Percentiles rank a stretch among this genome's conserved stretches.
Conservation (phyloP, 2,329 filamentous ascomycete species). For the Aspergillus sp. region DNA sequence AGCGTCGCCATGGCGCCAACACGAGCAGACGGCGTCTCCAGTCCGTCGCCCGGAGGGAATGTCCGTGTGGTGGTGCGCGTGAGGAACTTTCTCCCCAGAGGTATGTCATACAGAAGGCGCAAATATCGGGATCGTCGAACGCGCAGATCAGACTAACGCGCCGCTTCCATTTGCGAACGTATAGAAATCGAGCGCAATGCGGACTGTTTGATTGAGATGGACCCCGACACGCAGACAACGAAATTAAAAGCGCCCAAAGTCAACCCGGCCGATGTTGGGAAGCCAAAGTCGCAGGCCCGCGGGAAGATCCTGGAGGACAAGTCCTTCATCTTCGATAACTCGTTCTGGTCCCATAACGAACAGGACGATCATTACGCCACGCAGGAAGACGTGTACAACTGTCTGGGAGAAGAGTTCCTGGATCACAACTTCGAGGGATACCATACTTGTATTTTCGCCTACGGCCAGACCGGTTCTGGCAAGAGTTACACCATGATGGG, state of each 20-base stretch:
- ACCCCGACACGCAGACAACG: conserved; percentile 81
- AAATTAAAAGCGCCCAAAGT: conserved; percentile 70
- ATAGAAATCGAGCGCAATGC: conserved; percentile 78
- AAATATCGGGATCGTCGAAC: neutral
- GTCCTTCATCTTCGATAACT: conserved; percentile 93
- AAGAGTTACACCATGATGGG: conserved; percentile 99
- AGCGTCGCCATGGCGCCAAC: conserved; percentile 56
- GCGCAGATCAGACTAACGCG: neutral
- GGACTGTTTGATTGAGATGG: conserved; percentile 87
- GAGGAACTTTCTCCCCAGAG: conserved; percentile 74
- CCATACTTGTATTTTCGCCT: conserved; percentile 98
- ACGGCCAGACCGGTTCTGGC: conserved; percentile 94
- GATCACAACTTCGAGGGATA: conserved; percentile 99
- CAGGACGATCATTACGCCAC: conserved; percentile 81
- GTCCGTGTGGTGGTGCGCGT: conserved; percentile 81
- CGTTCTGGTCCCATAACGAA: conserved; percentile 91
- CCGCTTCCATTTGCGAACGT: neutral
- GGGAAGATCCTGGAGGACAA: conserved; percentile 78
- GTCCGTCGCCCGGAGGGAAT: conserved; percentile 66
- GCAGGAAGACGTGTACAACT: conserved; percentile 92
- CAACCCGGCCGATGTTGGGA: conserved; percentile 50
- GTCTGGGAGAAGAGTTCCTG: conserved; percentile 90
- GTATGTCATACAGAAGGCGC: conserved; percentile 46
- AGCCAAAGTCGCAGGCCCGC: conserved; percentile 62
- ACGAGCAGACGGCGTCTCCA: conserved; percentile 46